These are phyloP conservation scores for Fraxinus latifolia DNA, from an alignment of 305 asterid genomes.

Conservation along the genomic window DNA sequence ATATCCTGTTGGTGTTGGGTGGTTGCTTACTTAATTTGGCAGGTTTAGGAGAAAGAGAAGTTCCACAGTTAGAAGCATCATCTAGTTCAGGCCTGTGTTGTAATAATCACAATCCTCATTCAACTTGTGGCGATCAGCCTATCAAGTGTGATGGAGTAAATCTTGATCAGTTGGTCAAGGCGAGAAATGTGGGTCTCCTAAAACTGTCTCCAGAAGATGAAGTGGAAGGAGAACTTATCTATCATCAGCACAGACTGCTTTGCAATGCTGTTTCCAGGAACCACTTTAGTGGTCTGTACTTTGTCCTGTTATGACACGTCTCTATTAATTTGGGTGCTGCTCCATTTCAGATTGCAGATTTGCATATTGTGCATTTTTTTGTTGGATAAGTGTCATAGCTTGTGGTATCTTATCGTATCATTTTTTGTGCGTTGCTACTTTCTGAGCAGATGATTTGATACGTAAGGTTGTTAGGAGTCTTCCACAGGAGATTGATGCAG, in stretches of 20 bases:
- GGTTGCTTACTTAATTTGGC: slow-evolving; percentile 40
- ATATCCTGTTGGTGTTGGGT: slow-evolving; percentile 21
- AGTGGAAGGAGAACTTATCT: slow-evolving; percentile 90
- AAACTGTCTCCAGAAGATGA: slow-evolving; percentile 81
- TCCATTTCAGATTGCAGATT: neutral
- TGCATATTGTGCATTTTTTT: neutral
- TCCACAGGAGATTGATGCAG: slow-evolving; percentile 65
- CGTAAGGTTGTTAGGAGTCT: slow-evolving; percentile 65
- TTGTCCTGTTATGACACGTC: slow-evolving; percentile 21
- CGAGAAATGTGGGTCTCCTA: slow-evolving; percentile 50
- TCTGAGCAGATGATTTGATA: slow-evolving; percentile 69
- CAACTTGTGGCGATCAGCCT: slow-evolving; percentile 36
- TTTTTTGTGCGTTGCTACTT: slow-evolving; percentile 14
- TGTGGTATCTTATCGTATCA: slow-evolving; percentile 13
- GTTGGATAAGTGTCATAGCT: slow-evolving; percentile 15
- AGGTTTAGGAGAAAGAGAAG: slow-evolving; percentile 62
- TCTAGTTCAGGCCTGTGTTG: slow-evolving; percentile 82
- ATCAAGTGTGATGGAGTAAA: slow-evolving; percentile 38
- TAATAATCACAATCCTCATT: slow-evolving; percentile 41
- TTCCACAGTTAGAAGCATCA: slow-evolving; percentile 65
- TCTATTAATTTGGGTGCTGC: slow-evolving; percentile 3
- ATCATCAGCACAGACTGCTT: slow-evolving; percentile 66
- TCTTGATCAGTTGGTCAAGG: slow-evolving; percentile 51
- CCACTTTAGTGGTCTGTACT: slow-evolving; percentile 56
- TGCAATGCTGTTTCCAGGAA: slow-evolving; percentile 52